These are phyloP conservation scores for Lobosporangium transversale DNA, from an alignment of 192 early-diverging fungal species.

Conservation along the genomic window DNA sequence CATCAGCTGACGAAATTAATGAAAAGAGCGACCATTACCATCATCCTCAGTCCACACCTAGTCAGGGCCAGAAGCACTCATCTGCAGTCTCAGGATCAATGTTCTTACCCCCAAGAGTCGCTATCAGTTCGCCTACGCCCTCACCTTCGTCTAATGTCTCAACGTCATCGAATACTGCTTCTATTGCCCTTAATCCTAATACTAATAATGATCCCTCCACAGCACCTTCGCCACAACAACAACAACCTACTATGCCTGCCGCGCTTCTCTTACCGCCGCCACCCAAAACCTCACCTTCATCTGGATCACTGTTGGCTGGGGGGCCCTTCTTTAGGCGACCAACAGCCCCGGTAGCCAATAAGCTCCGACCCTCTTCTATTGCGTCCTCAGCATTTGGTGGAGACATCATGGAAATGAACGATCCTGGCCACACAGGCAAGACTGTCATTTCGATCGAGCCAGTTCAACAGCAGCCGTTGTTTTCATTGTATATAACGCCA, in stretches of 20 bases:
- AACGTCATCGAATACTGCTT: neutral
- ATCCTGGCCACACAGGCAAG: conserved; percentile 33
- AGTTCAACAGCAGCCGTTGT: conserved; percentile 41
- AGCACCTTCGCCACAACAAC: neutral
- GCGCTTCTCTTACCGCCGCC: neutral
- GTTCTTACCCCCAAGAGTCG: conserved; percentile 34
- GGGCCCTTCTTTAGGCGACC: conserved; percentile 41
- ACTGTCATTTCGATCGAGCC: conserved; percentile 35
- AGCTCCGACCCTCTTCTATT: conserved; percentile 33
- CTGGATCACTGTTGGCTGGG: conserved; percentile 16
- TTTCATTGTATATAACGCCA: conserved; percentile 38
- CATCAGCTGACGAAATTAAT: conserved; percentile 12
- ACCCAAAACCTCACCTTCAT: neutral
- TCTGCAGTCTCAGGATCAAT: conserved; percentile 32
- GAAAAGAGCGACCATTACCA: neutral
- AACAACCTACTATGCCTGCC: neutral
- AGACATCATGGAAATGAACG: conserved; percentile 53
- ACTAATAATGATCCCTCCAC: neutral
- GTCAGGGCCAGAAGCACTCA: neutral
- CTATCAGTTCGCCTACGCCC: conserved; percentile 27
- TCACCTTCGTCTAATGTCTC: neutral
- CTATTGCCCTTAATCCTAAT: neutral
- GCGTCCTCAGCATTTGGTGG: conserved; percentile 7
- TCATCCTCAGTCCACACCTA: neutral
- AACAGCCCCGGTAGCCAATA: too few species aligned